phyloP scores from a whole-genome alignment of 2,329 filamentous ascomycete species.

The Lecanosticta acicola region DNA sequence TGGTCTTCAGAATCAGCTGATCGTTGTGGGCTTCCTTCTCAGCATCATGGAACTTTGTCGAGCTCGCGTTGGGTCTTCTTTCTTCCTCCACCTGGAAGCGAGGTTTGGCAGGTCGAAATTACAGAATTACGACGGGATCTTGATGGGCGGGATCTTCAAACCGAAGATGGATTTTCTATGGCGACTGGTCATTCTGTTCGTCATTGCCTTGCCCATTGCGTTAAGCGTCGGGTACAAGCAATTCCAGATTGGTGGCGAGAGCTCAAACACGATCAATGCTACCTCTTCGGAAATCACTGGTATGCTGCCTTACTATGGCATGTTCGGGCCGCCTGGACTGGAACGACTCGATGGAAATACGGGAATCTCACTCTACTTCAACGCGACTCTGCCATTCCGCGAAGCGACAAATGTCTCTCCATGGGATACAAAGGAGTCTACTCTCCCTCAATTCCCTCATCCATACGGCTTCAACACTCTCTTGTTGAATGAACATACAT shows the following conservation, averaged over 20 bases:
- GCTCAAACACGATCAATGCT: background rate
- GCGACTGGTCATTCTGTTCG: background rate
- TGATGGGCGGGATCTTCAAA: background rate
- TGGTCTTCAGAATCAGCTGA: slow-evolving; percentile 1
- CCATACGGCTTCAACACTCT: background rate
- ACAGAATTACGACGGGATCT: slow-evolving; percentile 4
- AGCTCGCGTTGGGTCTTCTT: background rate
- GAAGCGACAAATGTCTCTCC: background rate
- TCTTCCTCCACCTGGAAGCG: slow-evolving; percentile 3
- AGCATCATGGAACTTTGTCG: slow-evolving; percentile 4
- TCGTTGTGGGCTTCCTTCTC: slow-evolving; percentile 4
- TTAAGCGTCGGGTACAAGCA: slow-evolving; percentile 1
- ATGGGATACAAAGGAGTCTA: background rate
- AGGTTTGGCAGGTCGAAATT: background rate
- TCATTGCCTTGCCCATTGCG: slow-evolving; percentile 1
- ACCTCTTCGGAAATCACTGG: background rate
- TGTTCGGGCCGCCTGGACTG: background rate
- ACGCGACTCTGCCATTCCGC: slow-evolving; percentile 1
- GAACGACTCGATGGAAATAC: background rate
- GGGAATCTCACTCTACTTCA: background rate
- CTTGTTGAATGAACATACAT: background rate
- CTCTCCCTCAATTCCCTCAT: background rate
- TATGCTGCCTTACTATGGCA: background rate
- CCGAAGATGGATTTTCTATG: background rate
- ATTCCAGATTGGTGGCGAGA: background rate